Percentiles rank a stretch among this genome's conserved stretches.
phyloP scores from a whole-genome alignment of 1,284 basidiomycete species.

The Hemileia vastatrix region DNA sequence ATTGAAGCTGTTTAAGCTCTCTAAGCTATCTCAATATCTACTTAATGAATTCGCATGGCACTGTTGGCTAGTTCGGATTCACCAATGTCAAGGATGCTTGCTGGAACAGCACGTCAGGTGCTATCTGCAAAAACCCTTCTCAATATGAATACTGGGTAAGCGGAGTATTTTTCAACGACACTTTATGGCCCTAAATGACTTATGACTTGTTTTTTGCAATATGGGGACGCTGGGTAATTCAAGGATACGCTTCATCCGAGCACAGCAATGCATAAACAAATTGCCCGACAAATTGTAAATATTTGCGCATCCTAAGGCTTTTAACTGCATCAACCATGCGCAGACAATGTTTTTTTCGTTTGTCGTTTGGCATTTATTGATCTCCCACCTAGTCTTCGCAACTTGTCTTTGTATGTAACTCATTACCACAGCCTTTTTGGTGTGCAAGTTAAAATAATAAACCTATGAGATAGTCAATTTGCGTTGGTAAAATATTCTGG shows the following conservation, averaged over 20 bases:
- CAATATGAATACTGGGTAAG: slow-evolving; percentile 6
- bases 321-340: too few species aligned
- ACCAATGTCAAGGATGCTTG: slow-evolving; percentile 9
- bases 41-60: neutral
- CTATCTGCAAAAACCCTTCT: neutral
- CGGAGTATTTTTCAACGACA: neutral
- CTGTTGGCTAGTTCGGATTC: slow-evolving; percentile 4
- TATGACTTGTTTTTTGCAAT: neutral
- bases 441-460: too few species aligned
- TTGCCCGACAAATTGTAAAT: slow-evolving; percentile 15
- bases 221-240: neutral
- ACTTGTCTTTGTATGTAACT: too few species aligned
- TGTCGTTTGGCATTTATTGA: too few species aligned
- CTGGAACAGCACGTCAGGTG: slow-evolving; percentile 14
- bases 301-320: too few species aligned
- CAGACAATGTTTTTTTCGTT: too few species aligned
- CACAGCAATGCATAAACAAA: slow-evolving; percentile 8
- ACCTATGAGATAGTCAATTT: too few species aligned
- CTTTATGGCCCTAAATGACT: neutral
- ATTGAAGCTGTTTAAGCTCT: neutral
- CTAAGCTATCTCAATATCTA: neutral
- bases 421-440: too few species aligned
- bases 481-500: too few species aligned
- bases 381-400: too few species aligned
- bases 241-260: slow-evolving; percentile 18